phyloP scores from a whole-genome alignment of 2,329 filamentous ascomycete genomes.

The Nothopassalora personata region DNA sequence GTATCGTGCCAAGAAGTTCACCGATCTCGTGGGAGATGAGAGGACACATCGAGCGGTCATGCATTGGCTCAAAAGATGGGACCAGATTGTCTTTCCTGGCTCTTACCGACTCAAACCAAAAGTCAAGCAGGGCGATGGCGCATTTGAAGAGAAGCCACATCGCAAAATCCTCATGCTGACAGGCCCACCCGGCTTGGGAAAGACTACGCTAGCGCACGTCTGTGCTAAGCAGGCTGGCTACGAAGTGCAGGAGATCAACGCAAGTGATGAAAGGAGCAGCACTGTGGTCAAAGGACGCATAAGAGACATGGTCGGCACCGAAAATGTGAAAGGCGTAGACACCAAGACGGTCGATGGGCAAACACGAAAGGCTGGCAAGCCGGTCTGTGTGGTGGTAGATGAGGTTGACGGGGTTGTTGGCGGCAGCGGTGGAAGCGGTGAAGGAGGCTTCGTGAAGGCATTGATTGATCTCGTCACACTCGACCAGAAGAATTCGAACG shows the following conservation, averaged over 20 bases:
- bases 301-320: conserved; percentile 84
- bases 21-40: conserved; percentile 91
- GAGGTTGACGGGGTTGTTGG: conserved; percentile 93
- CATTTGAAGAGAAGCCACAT: conserved; percentile 62
- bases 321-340: conserved; percentile 76
- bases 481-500: conserved; percentile 72
- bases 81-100: conserved; percentile 83
- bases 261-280: conserved; percentile 86
- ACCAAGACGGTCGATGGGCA: conserved; percentile 49
- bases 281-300: conserved; percentile 90
- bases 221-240: conserved; percentile 94
- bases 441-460: conserved; percentile 93
- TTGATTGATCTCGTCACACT: conserved; percentile 82
- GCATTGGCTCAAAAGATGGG: conserved; percentile 92
- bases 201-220: conserved; percentile 93
- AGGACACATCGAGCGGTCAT: conserved; percentile 85
- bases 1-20: conserved; percentile 85
- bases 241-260: conserved; percentile 94
- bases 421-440: conserved; percentile 66
- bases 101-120: conserved; percentile 54
- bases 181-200: conserved; percentile 87
- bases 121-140: conserved; percentile 42
- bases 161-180: conserved; percentile 85
- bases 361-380: conserved; percentile 68
- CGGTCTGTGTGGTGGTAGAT: conserved; percentile 89